Base-by-base conservation (phyloP, 2,329 filamentous ascomycete species). In the Aspergillus proliferans region DNA sequence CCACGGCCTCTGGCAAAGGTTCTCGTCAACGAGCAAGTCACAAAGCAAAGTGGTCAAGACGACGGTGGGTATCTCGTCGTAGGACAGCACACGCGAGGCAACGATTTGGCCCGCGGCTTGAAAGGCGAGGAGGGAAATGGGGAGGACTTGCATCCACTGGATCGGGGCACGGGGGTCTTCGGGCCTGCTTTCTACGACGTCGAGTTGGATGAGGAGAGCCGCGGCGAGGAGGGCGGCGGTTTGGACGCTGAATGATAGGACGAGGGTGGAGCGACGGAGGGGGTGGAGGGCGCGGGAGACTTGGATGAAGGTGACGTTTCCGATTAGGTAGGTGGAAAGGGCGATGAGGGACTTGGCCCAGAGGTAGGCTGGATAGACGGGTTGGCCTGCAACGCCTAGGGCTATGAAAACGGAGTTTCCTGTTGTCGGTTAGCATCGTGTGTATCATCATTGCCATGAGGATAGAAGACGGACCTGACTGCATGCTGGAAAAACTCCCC, bases 381-480 rank as follows among this genome's bases (percentile, higher is more conserved):
- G 66, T 28, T 43, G 24, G 41, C 41, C 41, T 3, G 41, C 24
- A 6, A 61, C 54, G 41, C 66, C 65, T 3, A 69, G 59, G 9
- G 59, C 66, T 34, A 66, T 57, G 48, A 67, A 69, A 36, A 69
- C 52, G 15, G 62, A 60, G 50, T 69, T 69, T 9, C 66, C 66
- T 69, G 44, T 12, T 18, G 38, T 21, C 5, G 45, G 14, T 43
- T 28, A 43, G 21, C 14, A 43, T 18, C 6, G 18, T 34, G 30
- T 45, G 43, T 34, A 36, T 24, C 21, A 40, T 33, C 3, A 22
- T 19, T 22, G 18, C 42, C 7, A 26, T 24, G 4, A 33, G 9
- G 6, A 45, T 8, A 34, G 39, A 6, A 12, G 22, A 24, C 45
- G 10, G 50, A 65, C 62, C 62, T 28, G 62, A 63, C 42, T 65